Evolutionary conservation across 2,329 filamentous ascomycete genomes (phyloP).

Genomic region (Bisporella sp.): DNA sequence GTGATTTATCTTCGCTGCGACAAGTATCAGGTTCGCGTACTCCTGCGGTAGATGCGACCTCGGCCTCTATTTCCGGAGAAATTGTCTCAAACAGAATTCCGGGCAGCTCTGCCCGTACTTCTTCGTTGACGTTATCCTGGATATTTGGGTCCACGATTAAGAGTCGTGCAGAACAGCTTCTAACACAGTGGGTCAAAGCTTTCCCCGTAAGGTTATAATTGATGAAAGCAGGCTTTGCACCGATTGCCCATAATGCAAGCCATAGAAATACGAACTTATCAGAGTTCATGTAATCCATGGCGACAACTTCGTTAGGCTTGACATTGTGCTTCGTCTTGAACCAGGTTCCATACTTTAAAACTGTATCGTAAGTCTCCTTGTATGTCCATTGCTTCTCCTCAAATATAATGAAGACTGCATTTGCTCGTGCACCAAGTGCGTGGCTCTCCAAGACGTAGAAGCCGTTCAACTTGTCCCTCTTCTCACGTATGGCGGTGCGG

Average conservation of each 20-base stretch:
- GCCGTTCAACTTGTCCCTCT: constrained; percentile 54
- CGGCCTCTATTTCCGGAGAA: constrained; percentile 46
- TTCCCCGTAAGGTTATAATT: constrained; percentile 77
- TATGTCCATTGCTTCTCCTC: constrained; percentile 66
- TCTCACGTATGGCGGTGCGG: constrained; percentile 40
- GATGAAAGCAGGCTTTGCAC: constrained; percentile 76
- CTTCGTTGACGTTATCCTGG: constrained; percentile 47
- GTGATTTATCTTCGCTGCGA: constrained; percentile 41
- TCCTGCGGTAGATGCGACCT: constrained; percentile 44
- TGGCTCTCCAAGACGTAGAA: constrained; percentile 71
- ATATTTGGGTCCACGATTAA: constrained; percentile 62
- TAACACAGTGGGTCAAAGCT: constrained; percentile 67
- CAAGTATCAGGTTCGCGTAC: constrained; percentile 51
- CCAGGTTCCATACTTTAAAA: constrained; percentile 70
- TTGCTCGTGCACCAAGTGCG: constrained; percentile 48
- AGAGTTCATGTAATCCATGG: constrained; percentile 75
- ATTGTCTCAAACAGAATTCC: constrained; percentile 55
- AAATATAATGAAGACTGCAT: constrained; percentile 57
- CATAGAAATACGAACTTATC: constrained; percentile 68
- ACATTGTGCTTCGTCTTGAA: constrained; percentile 58
- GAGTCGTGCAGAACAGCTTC: constrained; percentile 57
- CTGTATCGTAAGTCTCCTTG: constrained; percentile 63
- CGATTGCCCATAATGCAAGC: constrained; percentile 76
- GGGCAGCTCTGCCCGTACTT: constrained; percentile 44
- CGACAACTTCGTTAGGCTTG: constrained; percentile 67